Evolutionary conservation across 148 eudicot species (phyloP), one percentile per base, ranked within the genome.

Genomic region (Dysphania ambrosioides): DNA sequence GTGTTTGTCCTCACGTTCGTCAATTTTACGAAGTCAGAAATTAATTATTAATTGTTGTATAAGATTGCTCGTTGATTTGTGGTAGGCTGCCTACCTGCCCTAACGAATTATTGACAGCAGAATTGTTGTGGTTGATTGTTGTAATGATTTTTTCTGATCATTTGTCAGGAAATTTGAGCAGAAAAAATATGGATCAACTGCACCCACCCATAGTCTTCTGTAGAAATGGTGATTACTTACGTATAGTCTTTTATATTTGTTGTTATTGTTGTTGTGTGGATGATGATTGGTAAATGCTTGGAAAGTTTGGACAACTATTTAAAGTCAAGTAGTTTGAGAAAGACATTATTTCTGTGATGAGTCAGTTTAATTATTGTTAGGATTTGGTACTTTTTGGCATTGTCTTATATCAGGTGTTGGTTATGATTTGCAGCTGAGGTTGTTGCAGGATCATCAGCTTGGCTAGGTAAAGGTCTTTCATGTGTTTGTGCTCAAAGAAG

Each of bases 401-500:
- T 32, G 41, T 72, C 57, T 32, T 61, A 19, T 63, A 57, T 75
- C 38, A 38, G 70, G 59, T 72, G 60, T 65, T 80, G 63, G 66
- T 59, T 74, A 27, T 77, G 66, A 58, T 73, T 86, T 83, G 75
- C 87, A 92, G 97, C 88, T 80, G 98, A 95, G 83, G 98, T 88
- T 72, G 98, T 87, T 66, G 97, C 93, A 70, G 97, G 98, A 81
- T 95, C 98, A 71, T 90, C 98, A 69, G 98, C 98, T 76, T 95
- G 98, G 98, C 86, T 95, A 69, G 98, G 98, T 56, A 90, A 82
- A 82, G 98, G 98, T 64, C 92, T 95, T 73, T 92, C 98, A 35
- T 95, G 98, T 83, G 98, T 95, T 74, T 95, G 98, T 83, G 98
- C 88, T 72, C 98, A 95, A 75, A 83, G 97, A 81, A 86, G 91